phyloP scores from a whole-genome alignment of 2,329 filamentous ascomycete species.

The Epichloe festucae region DNA sequence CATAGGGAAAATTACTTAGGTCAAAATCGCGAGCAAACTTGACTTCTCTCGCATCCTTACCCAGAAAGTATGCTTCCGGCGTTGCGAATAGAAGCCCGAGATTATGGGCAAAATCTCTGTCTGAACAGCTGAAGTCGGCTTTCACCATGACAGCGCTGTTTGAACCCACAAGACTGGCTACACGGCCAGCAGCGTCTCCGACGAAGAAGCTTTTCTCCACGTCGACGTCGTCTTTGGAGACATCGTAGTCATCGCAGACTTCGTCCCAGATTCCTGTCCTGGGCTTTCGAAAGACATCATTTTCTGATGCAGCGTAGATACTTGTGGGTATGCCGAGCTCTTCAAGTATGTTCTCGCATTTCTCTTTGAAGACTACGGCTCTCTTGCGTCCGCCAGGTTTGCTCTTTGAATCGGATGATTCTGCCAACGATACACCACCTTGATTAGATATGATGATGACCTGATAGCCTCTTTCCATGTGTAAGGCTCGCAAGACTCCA shows the following conservation, averaged over 20 bases:
- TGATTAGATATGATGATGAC: slow-evolving; percentile 84
- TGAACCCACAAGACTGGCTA: slow-evolving; percentile 22
- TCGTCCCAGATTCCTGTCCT: slow-evolving; percentile 76
- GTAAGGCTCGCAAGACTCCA: slow-evolving; percentile 49
- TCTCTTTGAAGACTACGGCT: slow-evolving; percentile 70
- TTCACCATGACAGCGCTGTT: slow-evolving; percentile 13
- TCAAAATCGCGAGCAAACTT: slow-evolving; percentile 61
- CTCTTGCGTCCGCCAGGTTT: slow-evolving; percentile 50
- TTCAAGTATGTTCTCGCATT: slow-evolving; percentile 55
- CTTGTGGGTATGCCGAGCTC: slow-evolving; percentile 63
- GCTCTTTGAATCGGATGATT: slow-evolving; percentile 53
- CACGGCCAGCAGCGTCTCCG: slow-evolving; percentile 66
- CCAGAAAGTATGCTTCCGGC: slow-evolving; percentile 84
- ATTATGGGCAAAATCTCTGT: slow-evolving; percentile 75
- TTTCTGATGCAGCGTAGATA: slow-evolving; percentile 75
- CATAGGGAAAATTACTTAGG: slow-evolving; percentile 41
- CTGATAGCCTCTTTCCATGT: slow-evolving; percentile 55
- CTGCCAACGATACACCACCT: slow-evolving; percentile 63
- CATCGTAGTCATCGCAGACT: slow-evolving; percentile 43
- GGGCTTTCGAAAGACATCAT: slow-evolving; percentile 78
- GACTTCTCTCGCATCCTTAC: slow-evolving; percentile 42
- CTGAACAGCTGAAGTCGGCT: slow-evolving; percentile 54
- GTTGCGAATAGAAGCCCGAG: slow-evolving; percentile 69
- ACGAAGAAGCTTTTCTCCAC: slow-evolving; percentile 66
- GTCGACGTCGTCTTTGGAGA: slow-evolving; percentile 50